Percentiles rank a stretch among this genome's conserved stretches.
Evolutionary conservation across 176 grass and related monocot genomes (phyloP).

Genomic region (Aegilops speltoides): DNA sequence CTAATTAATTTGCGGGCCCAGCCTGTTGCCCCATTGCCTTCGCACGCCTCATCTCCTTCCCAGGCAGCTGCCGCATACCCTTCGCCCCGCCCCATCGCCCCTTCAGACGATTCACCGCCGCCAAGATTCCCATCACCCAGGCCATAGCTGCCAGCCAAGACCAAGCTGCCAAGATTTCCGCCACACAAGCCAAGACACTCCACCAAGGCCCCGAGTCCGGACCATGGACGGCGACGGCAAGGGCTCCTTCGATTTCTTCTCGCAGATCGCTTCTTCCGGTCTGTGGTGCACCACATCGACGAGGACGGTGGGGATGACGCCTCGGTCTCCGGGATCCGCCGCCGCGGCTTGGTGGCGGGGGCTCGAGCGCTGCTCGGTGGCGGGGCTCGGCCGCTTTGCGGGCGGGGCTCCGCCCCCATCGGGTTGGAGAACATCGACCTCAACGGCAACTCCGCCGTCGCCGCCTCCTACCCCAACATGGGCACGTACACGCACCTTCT

Average conservation of each 20-base stretch:
- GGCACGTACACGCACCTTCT: not conserved
- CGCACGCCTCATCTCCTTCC: too few relatives aligned
- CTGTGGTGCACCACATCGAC: not conserved
- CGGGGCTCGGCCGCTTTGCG: too few relatives aligned
- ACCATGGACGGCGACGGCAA: not conserved
- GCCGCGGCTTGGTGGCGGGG: not conserved
- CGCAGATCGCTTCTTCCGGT: not conserved
- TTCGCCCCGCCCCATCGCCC: too few relatives aligned
- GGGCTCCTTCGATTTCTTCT: not conserved
- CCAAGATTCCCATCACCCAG: too few relatives aligned
- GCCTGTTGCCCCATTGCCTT: too few relatives aligned
- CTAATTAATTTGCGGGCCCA: too few relatives aligned
- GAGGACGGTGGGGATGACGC: not conserved
- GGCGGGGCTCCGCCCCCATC: not conserved
- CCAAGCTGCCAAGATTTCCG: too few relatives aligned
- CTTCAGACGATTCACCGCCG: too few relatives aligned
- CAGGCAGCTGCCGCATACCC: too few relatives aligned
- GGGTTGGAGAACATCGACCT: not conserved
- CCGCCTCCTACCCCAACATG: not conserved
- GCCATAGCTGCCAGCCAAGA: too few relatives aligned
- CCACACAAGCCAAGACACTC: too few relatives aligned
- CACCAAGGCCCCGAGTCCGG: not conserved
- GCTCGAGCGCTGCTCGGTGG: too few relatives aligned
- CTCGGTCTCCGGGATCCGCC: not conserved
- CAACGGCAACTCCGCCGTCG: not conserved